Evolutionary conservation across 129 eudicot genomes (phyloP), one percentile per base, ranked within the genome.

Genomic region (Silybum marianum): DNA sequence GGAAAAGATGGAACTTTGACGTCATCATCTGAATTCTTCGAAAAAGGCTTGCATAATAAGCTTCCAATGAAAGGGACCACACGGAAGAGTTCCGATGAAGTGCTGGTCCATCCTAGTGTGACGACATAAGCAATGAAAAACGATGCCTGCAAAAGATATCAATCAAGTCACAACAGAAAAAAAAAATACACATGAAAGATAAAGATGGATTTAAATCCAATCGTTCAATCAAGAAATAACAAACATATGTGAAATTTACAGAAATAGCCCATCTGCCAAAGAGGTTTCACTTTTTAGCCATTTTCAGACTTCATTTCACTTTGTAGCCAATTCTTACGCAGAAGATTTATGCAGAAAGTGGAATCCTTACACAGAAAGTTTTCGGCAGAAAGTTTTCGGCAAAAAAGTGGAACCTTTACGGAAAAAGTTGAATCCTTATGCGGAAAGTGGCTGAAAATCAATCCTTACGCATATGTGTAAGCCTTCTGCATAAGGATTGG

Each of bases 31-130:
- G 84, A 16, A 65, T 42, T 70, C 23, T 54, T 77, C 22, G 42
- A 6, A 68, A 70, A 88, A 40, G 89, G 87, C 76, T 86, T 88
- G 26, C 39, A 30, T 48, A 90, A 28, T 73, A 88, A 58, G 83
- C 85, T 83, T 72, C 71, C 76, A 14, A 88, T 62, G 40, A 91
- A 81, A 7, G 88, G 89, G 79, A 91, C 26, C 46, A 88, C 71
- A 18, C 87, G 91, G 73, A 91, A 84, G 81, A 91, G 90, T 82
- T 91, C 93, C 16, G 88, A 78, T 38, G 91, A 86, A 28, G 88
- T 85, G 88, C 93, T 89, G 14, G 97, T 81, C 97, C 97, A 91
- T 69, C 97, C 97, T 66, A 85, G 79, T 23, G 97, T 89, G 62
- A 91, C 86, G 48, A 91, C 97, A 66, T 91, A 91, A 40, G 97